Percentiles rank a stretch among this genome's conserved stretches.
These are phyloP conservation scores for Hemisphaericaspora xylanilytica DNA, from an alignment of 1,139 yeast species.

Conservation along the genomic window DNA sequence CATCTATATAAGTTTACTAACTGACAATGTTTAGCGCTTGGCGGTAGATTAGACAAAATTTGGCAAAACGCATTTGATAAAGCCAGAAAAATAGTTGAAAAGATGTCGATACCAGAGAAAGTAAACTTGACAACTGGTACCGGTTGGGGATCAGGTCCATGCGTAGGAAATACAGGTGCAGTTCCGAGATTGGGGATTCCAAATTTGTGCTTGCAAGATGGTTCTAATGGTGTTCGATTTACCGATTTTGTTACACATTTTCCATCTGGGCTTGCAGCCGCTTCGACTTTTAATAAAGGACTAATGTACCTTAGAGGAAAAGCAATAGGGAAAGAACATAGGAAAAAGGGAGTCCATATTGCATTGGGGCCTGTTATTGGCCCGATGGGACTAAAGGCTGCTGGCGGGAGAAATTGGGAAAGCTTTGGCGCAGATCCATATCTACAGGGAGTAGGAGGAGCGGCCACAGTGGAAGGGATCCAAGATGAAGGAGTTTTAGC, in stretches of 20 bases:
- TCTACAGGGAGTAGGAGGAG: constrained; percentile 56
- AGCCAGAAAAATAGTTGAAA: constrained; percentile 51
- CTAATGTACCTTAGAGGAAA: constrained; percentile 53
- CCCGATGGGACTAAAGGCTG: constrained; percentile 62
- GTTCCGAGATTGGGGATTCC: constrained; percentile 57
- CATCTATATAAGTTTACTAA: constrained; percentile 1
- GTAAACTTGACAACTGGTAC: constrained; percentile 66
- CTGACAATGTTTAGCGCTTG: constrained; percentile 26
- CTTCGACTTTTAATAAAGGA: constrained; percentile 55
- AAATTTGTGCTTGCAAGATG: constrained; percentile 62
- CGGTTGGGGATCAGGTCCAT: constrained; percentile 64
- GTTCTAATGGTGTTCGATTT: constrained; percentile 60
- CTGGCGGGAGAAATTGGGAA: constrained; percentile 68
- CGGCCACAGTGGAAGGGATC: constrained; percentile 52
- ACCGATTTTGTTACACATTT: constrained; percentile 57
- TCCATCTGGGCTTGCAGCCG: constrained; percentile 61
- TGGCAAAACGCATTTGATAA: constrained; percentile 59
- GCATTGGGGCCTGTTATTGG: constrained; percentile 63
- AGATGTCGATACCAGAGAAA: constrained; percentile 57
- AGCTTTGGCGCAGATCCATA: constrained; percentile 66
- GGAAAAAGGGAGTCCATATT: constrained; percentile 57
- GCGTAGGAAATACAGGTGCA: constrained; percentile 63
- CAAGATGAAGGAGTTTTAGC: constrained; percentile 61
- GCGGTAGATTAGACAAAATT: constrained; percentile 42
- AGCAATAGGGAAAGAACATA: constrained; percentile 57